A percentile compares a stretch with the other conserved stretches of the same genome.
These are phyloP conservation scores for Euphorbia celastroides DNA, from an alignment of 441 rosid species.

Conservation along the genomic window DNA sequence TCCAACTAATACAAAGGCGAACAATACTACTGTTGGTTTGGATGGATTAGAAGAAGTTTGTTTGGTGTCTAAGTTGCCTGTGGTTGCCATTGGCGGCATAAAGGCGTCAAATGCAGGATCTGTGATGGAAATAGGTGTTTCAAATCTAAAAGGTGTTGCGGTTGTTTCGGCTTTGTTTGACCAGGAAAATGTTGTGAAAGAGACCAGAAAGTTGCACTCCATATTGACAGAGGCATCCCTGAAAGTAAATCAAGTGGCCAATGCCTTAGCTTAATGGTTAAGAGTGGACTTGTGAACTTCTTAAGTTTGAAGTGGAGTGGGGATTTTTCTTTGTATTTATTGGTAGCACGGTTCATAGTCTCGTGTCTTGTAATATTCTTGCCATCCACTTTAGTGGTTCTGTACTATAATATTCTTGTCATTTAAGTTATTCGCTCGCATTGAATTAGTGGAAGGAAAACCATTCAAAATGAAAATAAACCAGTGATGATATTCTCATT, in stretches of 20 bases:
- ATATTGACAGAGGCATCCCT: slow-evolving; percentile 32
- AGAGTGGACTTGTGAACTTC: too few species aligned
- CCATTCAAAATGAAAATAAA: neutral
- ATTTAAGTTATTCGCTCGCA: neutral
- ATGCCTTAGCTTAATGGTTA: too few species aligned
- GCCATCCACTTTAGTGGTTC: too few species aligned
- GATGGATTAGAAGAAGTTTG: slow-evolving; percentile 77
- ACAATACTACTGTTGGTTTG: slow-evolving; percentile 67
- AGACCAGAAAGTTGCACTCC: slow-evolving; percentile 47
- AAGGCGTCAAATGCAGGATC: slow-evolving; percentile 49
- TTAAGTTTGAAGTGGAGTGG: too few species aligned
- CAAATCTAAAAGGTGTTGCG: slow-evolving; percentile 75
- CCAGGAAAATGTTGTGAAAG: slow-evolving; percentile 47
- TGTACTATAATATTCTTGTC: too few species aligned
- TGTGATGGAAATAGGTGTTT: slow-evolving; percentile 43
- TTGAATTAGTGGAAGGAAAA: neutral
- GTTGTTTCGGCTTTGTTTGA: slow-evolving; percentile 81
- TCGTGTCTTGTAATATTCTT: too few species aligned
- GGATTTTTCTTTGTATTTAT: too few species aligned
- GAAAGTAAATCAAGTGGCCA: slow-evolving; percentile 24
- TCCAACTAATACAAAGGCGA: slow-evolving; percentile 69
- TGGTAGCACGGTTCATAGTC: neutral
- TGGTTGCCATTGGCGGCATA: slow-evolving; percentile 93
- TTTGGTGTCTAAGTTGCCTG: slow-evolving; percentile 64
- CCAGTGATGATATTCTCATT: neutral